Base-by-base conservation (phyloP, 305 asterid genomes). In the Solanum hybrid region DNA sequence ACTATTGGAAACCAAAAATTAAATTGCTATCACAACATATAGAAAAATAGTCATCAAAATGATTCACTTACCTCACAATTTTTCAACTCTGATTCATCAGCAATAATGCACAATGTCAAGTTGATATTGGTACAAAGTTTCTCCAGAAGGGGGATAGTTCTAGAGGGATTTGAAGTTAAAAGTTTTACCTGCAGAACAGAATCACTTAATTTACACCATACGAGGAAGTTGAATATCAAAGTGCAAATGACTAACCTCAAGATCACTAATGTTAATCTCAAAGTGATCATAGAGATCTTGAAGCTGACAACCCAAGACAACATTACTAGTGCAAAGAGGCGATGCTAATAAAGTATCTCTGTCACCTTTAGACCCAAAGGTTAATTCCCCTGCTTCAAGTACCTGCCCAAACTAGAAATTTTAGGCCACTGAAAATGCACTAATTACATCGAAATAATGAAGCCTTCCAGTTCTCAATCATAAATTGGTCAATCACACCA, bases 221-320 rank as follows among this genome's bases (percentile, higher is more conserved):
- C 56, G 45, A 69, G 77, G 88, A 76, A 31, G 87, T 88, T 90
- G 85, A 91, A 35, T 64, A 71, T 34, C 80, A 86, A 87, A 86
- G 40, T 78, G 84, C 82, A 87, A 78, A 88, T 89, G 87, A 92
- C 95, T 88, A 82, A 96, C 98, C 99, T 94, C 95, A 81, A 93
- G 51, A 92, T 95, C 94, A 88, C 88, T 90, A 81, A 94, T 94
- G 91, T 89, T 94, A 88, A 96, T 91, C 89, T 92, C 95, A 89
- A 93, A 95, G 88, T 90, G 92, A 87, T 95, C 93, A 89, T 95
- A 96, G 86, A 96, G 95, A 92, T 96, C 95, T 82, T 93, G 93
- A 91, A 93, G 89, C 92, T 92, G 96, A 90, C 91, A 91, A 85
- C 91, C 95, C 87, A 72, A 79, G 86, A 88, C 88, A 77, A 90